Percentiles rank a stretch among this genome's conserved stretches.
Conservation (phyloP, 2,329 filamentous ascomycete species). For the Xylaria sp. region DNA sequence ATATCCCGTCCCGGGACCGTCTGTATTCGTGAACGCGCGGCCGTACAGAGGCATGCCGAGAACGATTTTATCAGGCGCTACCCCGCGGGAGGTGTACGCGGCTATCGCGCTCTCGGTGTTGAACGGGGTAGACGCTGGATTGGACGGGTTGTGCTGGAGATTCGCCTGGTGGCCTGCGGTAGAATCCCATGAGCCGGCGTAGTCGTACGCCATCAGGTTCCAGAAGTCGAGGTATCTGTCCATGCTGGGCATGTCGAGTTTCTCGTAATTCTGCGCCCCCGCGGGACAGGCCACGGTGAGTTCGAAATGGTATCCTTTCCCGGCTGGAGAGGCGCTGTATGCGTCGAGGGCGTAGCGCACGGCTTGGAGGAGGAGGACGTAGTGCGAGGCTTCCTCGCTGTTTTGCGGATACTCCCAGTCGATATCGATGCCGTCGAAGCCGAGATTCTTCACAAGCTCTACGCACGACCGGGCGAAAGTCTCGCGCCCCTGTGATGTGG, state of each 20-base stretch:
- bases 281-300: constrained; percentile 69
- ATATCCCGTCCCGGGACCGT: constrained; percentile 73
- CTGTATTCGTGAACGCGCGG: constrained; percentile 79
- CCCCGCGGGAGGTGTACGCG: constrained; percentile 68
- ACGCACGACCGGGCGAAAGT: constrained; percentile 78
- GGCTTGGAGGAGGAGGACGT: constrained; percentile 63
- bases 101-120: constrained; percentile 73
- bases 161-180: constrained; percentile 81
- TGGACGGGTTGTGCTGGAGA: constrained; percentile 63
- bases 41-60: constrained; percentile 94
- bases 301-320: constrained; percentile 55
- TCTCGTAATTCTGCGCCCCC: constrained; percentile 65
- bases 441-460: constrained; percentile 76
- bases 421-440: constrained; percentile 75
- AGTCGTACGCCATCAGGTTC: constrained; percentile 91
- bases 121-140: constrained; percentile 75
- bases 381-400: constrained; percentile 59
- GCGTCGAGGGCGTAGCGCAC: constrained; percentile 63
- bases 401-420: constrained; percentile 72
- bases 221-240: constrained; percentile 72
- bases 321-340: constrained; percentile 48
- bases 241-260: constrained; percentile 68
- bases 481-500: constrained; percentile 70
- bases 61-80: constrained; percentile 75
- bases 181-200: constrained; percentile 80